These are phyloP conservation scores for Rubia tinctorum DNA, from an alignment of 305 asterid genomes.

Conservation along the genomic window DNA sequence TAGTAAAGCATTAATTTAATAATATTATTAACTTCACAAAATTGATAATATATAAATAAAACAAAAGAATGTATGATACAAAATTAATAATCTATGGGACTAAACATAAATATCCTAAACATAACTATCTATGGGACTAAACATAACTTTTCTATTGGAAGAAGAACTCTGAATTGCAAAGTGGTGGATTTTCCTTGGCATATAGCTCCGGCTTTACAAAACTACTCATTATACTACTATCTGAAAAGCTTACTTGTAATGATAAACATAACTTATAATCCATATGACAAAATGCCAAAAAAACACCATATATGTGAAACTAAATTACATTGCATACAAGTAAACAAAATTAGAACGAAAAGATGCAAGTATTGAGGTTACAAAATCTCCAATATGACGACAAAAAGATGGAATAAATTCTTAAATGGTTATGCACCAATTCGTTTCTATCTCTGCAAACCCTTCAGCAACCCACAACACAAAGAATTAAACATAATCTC, in stretches of 20 bases:
- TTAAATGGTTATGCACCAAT: neutral
- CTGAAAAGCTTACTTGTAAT: conserved; percentile 56
- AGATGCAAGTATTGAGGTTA: neutral
- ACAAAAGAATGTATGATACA: too few relatives aligned
- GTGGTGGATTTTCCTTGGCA: conserved; percentile 40
- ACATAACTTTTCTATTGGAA: too few relatives aligned
- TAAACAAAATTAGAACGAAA: neutral
- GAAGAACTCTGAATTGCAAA: too few relatives aligned
- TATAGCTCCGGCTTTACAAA: conserved; percentile 64
- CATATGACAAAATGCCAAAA: neutral
- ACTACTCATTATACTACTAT: conserved; percentile 64
- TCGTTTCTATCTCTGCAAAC: too few relatives aligned
- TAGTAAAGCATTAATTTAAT: too few relatives aligned
- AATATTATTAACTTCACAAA: too few relatives aligned
- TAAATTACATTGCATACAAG: neutral
- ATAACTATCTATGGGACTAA: too few relatives aligned
- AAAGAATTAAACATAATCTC: too few relatives aligned
- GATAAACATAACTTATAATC: neutral
- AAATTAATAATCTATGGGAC: too few relatives aligned
- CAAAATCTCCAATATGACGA: neutral
- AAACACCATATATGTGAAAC: neutral
- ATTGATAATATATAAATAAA: too few relatives aligned
- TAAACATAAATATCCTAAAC: too few relatives aligned
- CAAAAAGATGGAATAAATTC: neutral
- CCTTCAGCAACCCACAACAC: too few relatives aligned